These are phyloP conservation scores for Apiospora saccharicola DNA, from an alignment of 2,329 filamentous ascomycete species.

Conservation along the genomic window DNA sequence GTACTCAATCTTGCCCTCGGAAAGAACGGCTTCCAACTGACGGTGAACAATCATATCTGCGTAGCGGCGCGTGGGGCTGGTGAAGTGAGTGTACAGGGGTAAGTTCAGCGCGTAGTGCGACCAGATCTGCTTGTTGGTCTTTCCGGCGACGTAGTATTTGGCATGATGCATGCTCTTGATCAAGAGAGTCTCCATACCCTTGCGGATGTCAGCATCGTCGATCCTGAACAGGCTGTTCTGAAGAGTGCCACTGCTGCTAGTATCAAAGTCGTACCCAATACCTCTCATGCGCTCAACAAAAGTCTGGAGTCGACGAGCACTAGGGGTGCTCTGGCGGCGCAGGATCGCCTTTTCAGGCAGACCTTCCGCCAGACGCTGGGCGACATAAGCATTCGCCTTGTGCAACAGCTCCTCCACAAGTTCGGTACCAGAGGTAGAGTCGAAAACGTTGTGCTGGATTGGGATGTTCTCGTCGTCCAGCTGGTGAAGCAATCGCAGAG, in stretches of 20 bases:
- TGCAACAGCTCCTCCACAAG: slow-evolving; percentile 94
- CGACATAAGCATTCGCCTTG: slow-evolving; percentile 90
- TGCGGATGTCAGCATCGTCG: slow-evolving; percentile 85
- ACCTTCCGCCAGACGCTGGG: slow-evolving; percentile 79
- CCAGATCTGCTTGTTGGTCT: slow-evolving; percentile 78
- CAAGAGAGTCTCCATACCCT: slow-evolving; percentile 96
- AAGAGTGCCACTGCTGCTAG: slow-evolving; percentile 85
- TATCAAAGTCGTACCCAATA: slow-evolving; percentile 89
- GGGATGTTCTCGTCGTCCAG: slow-evolving; percentile 98
- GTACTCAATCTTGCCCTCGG: slow-evolving; percentile 83
- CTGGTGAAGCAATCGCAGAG: slow-evolving; percentile 89
- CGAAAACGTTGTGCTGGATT: slow-evolving; percentile 94
- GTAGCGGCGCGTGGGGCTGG: slow-evolving; percentile 92
- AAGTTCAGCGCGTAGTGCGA: slow-evolving; percentile 93
- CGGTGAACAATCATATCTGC: slow-evolving; percentile 95
- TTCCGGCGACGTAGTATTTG: slow-evolving; percentile 91
- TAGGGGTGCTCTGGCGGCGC: slow-evolving; percentile 85
- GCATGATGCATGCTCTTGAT: slow-evolving; percentile 96
- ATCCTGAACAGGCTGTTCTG: slow-evolving; percentile 97
- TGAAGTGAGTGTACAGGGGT: slow-evolving; percentile 96
- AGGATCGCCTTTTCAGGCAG: slow-evolving; percentile 93
- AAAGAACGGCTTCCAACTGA: slow-evolving; percentile 87
- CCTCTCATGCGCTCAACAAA: slow-evolving; percentile 94
- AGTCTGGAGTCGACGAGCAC: slow-evolving; percentile 85
- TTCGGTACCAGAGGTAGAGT: slow-evolving; percentile 87